Percentiles rank a stretch among this genome's conserved stretches.
Conservation (phyloP, 208 protist genomes). For the Entamoeba nuttalli region DNA sequence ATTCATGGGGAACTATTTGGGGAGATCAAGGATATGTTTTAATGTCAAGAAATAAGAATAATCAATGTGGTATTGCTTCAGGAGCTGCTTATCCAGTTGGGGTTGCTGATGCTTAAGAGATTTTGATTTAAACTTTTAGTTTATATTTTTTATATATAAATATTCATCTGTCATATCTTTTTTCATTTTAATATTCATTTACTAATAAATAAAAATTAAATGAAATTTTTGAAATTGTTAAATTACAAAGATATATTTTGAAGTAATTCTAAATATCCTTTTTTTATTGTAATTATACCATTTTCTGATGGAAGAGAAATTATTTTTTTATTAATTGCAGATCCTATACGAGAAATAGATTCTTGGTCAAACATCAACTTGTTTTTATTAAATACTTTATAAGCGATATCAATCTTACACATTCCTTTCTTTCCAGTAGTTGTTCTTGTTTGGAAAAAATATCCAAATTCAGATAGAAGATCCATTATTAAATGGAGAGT, state of each 20-base stretch:
- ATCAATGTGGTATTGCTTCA: not conserved
- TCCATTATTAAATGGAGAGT: not conserved
- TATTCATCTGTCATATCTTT: no score
- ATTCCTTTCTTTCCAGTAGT: not conserved
- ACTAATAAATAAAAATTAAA: no score
- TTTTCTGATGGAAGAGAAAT: not conserved
- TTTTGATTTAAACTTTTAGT: no score
- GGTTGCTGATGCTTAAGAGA: not conserved
- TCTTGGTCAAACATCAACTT: not conserved
- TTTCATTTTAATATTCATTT: no score
- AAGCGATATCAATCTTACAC: not conserved
- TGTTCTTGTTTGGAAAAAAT: not conserved
- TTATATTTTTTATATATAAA: no score
- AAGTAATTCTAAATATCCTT: not conserved
- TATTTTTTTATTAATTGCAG: not conserved
- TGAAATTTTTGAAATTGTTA: no score
- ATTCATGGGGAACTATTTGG: not conserved
- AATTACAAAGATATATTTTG: no score
- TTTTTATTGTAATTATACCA: not conserved
- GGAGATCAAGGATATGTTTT: conserved; percentile 1
- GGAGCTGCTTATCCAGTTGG: not conserved
- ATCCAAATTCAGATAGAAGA: not conserved
- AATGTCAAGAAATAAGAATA: not conserved
- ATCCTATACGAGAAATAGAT: not conserved
- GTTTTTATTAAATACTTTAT: not conserved